Percentiles rank a stretch among this genome's conserved stretches.
These are phyloP conservation scores for Annulohypoxylon bovei DNA, from an alignment of 495 filamentous ascomycete species.

Conservation along the genomic window DNA sequence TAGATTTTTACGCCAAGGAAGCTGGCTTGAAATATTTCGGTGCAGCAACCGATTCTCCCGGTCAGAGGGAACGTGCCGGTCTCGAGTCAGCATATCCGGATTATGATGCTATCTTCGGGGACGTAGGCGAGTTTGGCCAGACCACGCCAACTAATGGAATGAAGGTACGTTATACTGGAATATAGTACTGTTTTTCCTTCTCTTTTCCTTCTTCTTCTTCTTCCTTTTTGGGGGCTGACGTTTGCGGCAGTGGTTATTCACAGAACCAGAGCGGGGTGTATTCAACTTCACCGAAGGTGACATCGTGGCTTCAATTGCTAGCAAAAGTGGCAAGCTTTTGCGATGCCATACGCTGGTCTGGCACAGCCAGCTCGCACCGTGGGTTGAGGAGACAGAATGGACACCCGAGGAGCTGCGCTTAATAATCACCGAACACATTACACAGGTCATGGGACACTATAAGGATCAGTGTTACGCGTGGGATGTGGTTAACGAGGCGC, in stretches of 20 bases:
- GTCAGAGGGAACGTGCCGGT: constrained; percentile 47
- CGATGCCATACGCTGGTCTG: constrained; percentile 73
- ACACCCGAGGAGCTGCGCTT: constrained; percentile 60
- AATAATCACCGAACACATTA: constrained; percentile 64
- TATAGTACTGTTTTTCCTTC: neutral
- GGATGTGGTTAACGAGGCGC: constrained; percentile 78
- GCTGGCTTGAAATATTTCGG: constrained; percentile 68
- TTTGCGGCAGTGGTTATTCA: constrained; percentile 53
- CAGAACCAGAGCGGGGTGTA: constrained; percentile 48
- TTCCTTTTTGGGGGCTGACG: too few relatives aligned
- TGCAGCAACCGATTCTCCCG: constrained; percentile 59
- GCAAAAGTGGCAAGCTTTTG: constrained; percentile 63
- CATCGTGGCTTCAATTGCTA: constrained; percentile 60
- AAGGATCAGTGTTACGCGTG: constrained; percentile 54
- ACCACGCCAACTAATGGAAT: constrained; percentile 68
- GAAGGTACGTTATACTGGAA: constrained; percentile 46
- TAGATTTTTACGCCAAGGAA: constrained; percentile 63
- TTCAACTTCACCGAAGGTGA: constrained; percentile 66
- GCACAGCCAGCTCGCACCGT: constrained; percentile 62
- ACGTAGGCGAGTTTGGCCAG: constrained; percentile 68
- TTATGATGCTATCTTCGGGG: constrained; percentile 58
- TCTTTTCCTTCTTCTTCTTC: too few relatives aligned
- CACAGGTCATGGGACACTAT: constrained; percentile 59
- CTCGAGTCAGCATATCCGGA: constrained; percentile 58
- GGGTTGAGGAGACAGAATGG: constrained; percentile 57